Evolutionary conservation across 2,329 filamentous ascomycete genomes (phyloP), one percentile per base, ranked within the genome.

Genomic region (Colletotrichum lindemuthianum): DNA sequence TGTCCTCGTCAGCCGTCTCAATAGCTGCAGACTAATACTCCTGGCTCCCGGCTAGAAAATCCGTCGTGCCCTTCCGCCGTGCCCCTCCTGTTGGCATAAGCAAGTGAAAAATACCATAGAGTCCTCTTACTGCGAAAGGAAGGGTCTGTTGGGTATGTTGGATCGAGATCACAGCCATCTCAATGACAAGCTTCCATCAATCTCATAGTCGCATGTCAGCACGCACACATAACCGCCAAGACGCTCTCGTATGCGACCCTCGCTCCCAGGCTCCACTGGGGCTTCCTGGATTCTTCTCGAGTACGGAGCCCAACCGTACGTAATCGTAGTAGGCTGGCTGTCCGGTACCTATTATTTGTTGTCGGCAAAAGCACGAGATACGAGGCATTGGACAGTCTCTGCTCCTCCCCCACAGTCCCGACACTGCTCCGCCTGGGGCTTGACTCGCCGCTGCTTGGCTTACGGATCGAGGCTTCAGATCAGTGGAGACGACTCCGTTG

Each of bases 101-200:
- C n/a, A 24, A 40, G 43, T 43, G 24, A 24, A 24, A 24, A 24
- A 24, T 24, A 4, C 24, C 24, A 24, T 4, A 24, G 24, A 24
- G 24, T 8, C 47, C 34, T 34, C 13, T 36, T 11, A n/a, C 36
- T 24, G 37, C 13, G 32, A 43, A 6, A 2, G 9, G 34, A 39
- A 33, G 39, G 16, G 24, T 44, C 33, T 11, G 8, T 33, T 50
- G 39, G 16, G 24, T 44, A n/a, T 11, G 8, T 33, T 50, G 59
- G 59, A 50, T 45, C 33, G 13, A 51, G 12, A 45, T 57, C 59
- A 52, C 33, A 33, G 52, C 15, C 8, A 32, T 40, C 50, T 55
- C 15, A 44, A 39, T 49, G 44, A 50, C 59, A 57, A 61, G 59
- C 59, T 61, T 61, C 45, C 52, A 16, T 61, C 52, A 61, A 51